These are phyloP conservation scores for Coemansia sp. DNA, from an alignment of 192 early-diverging fungal species.

Conservation along the genomic window DNA sequence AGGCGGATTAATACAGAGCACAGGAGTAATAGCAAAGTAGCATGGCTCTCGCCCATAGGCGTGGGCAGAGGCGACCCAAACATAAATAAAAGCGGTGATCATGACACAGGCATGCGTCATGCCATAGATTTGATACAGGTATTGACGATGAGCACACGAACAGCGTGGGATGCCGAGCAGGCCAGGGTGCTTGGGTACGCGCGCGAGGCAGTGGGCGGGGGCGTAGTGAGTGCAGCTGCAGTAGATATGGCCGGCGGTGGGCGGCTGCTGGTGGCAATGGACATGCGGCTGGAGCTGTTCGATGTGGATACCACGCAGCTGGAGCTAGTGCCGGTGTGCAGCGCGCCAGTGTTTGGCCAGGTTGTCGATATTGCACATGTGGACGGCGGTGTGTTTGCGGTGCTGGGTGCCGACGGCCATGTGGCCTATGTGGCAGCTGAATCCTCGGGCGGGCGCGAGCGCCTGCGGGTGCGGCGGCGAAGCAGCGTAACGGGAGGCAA, in stretches of 20 bases:
- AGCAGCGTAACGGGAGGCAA: too few relatives aligned
- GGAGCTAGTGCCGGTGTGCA: slow-evolving; percentile 10
- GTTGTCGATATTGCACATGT: slow-evolving; percentile 10
- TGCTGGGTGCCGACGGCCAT: slow-evolving; percentile 8
- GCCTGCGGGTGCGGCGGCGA: too few relatives aligned
- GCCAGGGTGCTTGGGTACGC: too few relatives aligned
- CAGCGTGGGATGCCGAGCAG: too few relatives aligned
- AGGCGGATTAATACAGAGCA: slow-evolving; percentile 2
- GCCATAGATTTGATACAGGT: too few relatives aligned
- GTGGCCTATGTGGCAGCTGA: slow-evolving; percentile 10
- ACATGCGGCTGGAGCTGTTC: slow-evolving; percentile 12
- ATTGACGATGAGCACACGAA: too few relatives aligned
- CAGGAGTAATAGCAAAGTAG: too few relatives aligned
- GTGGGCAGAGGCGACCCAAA: too few relatives aligned
- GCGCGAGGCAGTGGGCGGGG: slow-evolving; percentile 15
- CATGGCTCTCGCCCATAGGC: too few relatives aligned
- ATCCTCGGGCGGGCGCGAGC: background rate
- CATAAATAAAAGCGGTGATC: too few relatives aligned
- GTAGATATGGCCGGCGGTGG: too few relatives aligned
- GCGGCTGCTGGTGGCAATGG: slow-evolving; percentile 17
- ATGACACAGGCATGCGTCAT: too few relatives aligned
- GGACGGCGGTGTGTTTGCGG: slow-evolving; percentile 2
- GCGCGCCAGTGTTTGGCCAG: slow-evolving; percentile 13
- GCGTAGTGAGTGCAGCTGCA: slow-evolving; percentile 5
- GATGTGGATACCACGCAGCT: background rate